Conservation (phyloP, 192 early-diverging fungal species). For the Allomyces arbusculus region DNA sequence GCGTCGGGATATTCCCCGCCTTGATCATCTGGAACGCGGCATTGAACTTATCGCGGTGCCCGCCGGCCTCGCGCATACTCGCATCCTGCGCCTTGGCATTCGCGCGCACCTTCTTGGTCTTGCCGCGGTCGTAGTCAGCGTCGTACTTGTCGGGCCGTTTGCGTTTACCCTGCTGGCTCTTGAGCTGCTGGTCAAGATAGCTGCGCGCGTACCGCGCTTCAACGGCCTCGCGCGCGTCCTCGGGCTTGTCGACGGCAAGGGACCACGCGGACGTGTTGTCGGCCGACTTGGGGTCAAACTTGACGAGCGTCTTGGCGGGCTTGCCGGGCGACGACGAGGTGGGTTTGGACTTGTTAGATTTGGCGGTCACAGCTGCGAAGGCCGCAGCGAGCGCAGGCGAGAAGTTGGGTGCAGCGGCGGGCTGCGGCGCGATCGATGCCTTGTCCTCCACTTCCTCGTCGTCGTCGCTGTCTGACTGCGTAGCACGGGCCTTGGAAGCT, state of each 20-base stretch:
- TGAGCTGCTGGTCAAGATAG: conserved; percentile 13
- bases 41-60: not conserved
- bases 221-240: conserved; percentile 4
- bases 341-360: too few species aligned
- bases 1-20: not conserved
- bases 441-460: conserved; percentile 18
- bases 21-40: not conserved
- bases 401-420: not conserved
- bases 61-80: not conserved
- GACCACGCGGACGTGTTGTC: too few species aligned
- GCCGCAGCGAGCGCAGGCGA: conserved; percentile 2
- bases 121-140: conserved; percentile 51
- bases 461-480: conserved; percentile 9
- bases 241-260: too few species aligned
- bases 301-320: not conserved
- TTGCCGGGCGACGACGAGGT: too few species aligned
- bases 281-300: not conserved
- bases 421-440: conserved; percentile 3
- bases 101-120: conserved; percentile 35
- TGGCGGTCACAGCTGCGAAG: not conserved
- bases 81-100: not conserved
- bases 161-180: conserved; percentile 26
- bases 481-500: too few species aligned
- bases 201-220: conserved; percentile 6
- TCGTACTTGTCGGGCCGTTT: conserved; percentile 30